Evolutionary conservation across 176 grass and related monocot species (phyloP), one percentile per base, ranked within the genome.

Genomic region (Carex parvula): DNA sequence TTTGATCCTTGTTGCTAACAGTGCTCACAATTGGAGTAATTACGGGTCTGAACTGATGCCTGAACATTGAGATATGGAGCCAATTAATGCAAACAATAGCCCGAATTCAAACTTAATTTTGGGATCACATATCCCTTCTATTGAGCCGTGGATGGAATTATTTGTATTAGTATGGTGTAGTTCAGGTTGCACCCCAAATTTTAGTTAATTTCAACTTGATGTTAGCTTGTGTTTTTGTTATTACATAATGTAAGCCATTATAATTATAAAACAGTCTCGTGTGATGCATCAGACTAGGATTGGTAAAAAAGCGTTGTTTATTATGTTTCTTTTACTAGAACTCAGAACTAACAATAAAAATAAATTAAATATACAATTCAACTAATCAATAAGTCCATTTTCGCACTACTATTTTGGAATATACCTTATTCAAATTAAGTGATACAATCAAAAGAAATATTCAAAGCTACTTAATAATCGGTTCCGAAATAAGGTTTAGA

Each of bases 271-370:
- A 50, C 29, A 3, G 12, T 76, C 37, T 32, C 5, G 0, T 50
- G 6, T 20, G 24, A 55, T 32, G 72, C 22, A 17, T 56, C 72
- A 56, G 13, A 77, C 50, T 56, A 17, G 44, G 50, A 77, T 56
- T 56, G 26, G 50, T 16, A 57, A 32, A 54, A 57, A 32, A 54
- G 32, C 33, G 2, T 57, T 57, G 13, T 78, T 62, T 33, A 17
- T 78, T 78, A 78, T 78, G 50, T 57, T 78, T 78, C 73, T 20
- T 42, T 42, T 10, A 77, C 50, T 16, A 54, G 44, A 54, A 54
- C 44, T 30, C 42, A 74, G 20, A 55, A 8, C 46, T 54, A 57
- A 56, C 20, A 74, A 14, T 50, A 52, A 0, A 74, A 22, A 24
- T 21, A 57, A 54, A 54, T 55, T 8, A 77, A 33, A 33, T 9